Conservation (phyloP, 352 stramenopile genomes). For the Phytophthora cajani region DNA sequence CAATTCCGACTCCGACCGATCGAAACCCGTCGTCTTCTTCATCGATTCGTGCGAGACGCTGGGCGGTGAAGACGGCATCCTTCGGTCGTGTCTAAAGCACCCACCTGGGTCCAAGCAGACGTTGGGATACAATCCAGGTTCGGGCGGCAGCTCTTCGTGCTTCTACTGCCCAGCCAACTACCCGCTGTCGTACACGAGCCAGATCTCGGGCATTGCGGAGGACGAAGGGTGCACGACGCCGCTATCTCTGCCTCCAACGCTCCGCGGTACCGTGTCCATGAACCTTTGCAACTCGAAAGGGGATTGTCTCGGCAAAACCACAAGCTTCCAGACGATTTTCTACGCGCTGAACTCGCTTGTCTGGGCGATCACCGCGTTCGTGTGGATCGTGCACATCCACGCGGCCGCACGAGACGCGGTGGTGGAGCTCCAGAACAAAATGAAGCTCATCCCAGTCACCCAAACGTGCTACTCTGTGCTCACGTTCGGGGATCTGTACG, state of each 20-base stretch:
- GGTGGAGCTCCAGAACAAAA: slow-evolving; percentile 60
- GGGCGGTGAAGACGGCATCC: slow-evolving; percentile 44
- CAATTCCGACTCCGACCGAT: background rate
- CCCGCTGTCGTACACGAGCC: slow-evolving; percentile 10
- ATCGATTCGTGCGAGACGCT: slow-evolving; percentile 67
- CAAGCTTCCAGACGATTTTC: slow-evolving; percentile 29
- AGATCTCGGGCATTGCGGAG: slow-evolving; percentile 23
- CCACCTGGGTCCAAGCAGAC: slow-evolving; percentile 6
- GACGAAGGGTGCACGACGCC: slow-evolving; percentile 34
- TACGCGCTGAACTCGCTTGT: slow-evolving; percentile 45
- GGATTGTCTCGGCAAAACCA: slow-evolving; percentile 40
- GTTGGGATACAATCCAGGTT: background rate
- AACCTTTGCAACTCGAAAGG: slow-evolving; percentile 55
- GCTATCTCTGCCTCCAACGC: slow-evolving; percentile 28
- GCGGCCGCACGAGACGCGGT: slow-evolving; percentile 47
- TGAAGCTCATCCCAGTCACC: slow-evolving; percentile 57
- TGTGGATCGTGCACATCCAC: slow-evolving; percentile 64
- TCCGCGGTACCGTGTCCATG: slow-evolving; percentile 54
- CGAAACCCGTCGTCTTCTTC: slow-evolving; percentile 46
- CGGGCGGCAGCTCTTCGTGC: slow-evolving; percentile 25
- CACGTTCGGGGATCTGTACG: slow-evolving; percentile 42
- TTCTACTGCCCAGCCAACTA: slow-evolving; percentile 61
- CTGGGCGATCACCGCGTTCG: slow-evolving; percentile 42
- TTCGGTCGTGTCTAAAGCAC: slow-evolving; percentile 55
- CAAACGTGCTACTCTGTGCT: slow-evolving; percentile 41